These are phyloP conservation scores for Planoprotostelium fungivorum DNA, from an alignment of 78 protist genomes.

Conservation along the genomic window DNA sequence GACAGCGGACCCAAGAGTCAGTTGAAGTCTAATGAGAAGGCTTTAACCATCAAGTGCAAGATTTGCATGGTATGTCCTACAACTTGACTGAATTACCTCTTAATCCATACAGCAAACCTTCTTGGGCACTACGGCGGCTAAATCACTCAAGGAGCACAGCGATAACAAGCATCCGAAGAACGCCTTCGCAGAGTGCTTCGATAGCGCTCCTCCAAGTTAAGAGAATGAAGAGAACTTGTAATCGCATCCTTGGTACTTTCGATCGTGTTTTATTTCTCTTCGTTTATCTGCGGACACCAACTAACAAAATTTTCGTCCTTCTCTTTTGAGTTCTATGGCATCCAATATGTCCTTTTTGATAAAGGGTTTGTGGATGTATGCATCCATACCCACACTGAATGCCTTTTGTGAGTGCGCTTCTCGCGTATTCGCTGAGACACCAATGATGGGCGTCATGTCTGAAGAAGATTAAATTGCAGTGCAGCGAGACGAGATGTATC, in stretches of 20 bases:
- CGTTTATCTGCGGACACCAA: too few relatives aligned
- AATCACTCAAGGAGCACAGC: constrained; percentile 14
- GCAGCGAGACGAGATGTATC: background rate
- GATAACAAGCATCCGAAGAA: constrained; percentile 56
- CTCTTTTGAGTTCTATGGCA: background rate
- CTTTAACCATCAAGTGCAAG: constrained; percentile 44
- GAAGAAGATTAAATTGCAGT: background rate
- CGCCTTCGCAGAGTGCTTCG: constrained; percentile 51
- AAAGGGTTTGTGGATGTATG: background rate
- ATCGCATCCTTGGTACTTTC: too few relatives aligned
- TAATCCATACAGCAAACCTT: background rate
- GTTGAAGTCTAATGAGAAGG: constrained; percentile 51
- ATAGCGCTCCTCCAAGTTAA: background rate
- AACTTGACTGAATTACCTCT: background rate
- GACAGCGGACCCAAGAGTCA: constrained; percentile 30
- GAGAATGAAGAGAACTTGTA: too few relatives aligned
- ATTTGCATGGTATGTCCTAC: constrained; percentile 41
- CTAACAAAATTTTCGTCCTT: too few relatives aligned
- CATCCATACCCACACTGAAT: background rate
- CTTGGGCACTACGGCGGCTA: constrained; percentile 28
- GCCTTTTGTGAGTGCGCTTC: background rate
- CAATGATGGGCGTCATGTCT: background rate
- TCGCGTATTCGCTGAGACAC: background rate
- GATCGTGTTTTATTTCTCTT: too few relatives aligned
- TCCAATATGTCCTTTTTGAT: background rate